These are phyloP conservation scores for Lomentospora prolificans DNA, from an alignment of 2,329 filamentous ascomycete species.

Conservation along the genomic window DNA sequence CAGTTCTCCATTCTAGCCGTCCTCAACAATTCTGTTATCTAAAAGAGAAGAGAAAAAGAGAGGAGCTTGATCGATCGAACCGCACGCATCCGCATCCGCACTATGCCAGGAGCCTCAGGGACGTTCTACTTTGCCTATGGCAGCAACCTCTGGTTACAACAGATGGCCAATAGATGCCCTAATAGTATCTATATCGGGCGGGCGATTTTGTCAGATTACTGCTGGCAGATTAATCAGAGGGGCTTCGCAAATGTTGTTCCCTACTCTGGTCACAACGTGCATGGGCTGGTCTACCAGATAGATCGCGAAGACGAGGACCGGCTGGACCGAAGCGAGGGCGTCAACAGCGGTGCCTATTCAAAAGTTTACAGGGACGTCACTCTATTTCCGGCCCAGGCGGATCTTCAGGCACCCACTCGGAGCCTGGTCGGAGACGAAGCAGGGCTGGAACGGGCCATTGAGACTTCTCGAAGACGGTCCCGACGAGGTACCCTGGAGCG, in stretches of 20 bases:
- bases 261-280: conserved; percentile 23
- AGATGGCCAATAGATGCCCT: conserved; percentile 35
- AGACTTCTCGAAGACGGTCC: neutral
- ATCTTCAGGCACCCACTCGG: conserved; percentile 25
- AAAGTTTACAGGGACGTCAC: conserved; percentile 24
- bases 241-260: conserved; percentile 33
- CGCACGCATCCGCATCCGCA: too few relatives aligned
- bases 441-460: conserved; percentile 16
- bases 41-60: too few relatives aligned
- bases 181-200: conserved; percentile 28
- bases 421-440: conserved; percentile 28
- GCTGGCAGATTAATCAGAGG: conserved; percentile 37
- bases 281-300: conserved; percentile 32
- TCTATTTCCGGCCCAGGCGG: conserved; percentile 21
- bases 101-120: too few relatives aligned
- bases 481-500: neutral
- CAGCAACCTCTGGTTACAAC: conserved; percentile 32
- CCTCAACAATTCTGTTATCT: too few relatives aligned
- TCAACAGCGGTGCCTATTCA: conserved; percentile 27
- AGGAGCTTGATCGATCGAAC: too few relatives aligned
- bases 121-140: conserved; percentile 41
- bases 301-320: conserved; percentile 24
- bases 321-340: conserved; percentile 31
- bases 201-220: conserved; percentile 26
- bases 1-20: too few relatives aligned